Evolutionary conservation across 78 protist genomes (phyloP).

Genomic region (Anaeramoeba flamelloides): DNA sequence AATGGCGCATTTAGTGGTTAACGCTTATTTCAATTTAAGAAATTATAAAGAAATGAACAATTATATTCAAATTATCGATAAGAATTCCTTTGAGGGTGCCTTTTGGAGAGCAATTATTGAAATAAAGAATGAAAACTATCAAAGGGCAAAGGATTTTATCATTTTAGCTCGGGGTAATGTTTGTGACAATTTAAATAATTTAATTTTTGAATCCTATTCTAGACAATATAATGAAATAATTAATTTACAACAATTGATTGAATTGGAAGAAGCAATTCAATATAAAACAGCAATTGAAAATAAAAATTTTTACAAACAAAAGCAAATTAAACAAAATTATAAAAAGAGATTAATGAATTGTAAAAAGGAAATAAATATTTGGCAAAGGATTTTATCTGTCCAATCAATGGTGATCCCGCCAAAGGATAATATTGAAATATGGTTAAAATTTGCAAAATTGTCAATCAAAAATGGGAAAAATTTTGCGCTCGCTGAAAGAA

Average conservation of each 20-base stretch:
- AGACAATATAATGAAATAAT: constrained; percentile 55
- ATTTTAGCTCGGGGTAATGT: not conserved
- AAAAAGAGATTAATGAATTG: not conserved
- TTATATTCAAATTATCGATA: constrained; percentile 40
- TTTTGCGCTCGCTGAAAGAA: no score
- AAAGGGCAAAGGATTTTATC: not conserved
- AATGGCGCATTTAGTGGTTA: no score
- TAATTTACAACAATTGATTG: constrained; percentile 47
- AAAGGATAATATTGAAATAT: not conserved
- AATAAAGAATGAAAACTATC: not conserved
- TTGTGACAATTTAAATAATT: not conserved
- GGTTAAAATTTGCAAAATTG: not conserved
- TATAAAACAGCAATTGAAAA: constrained; percentile 8
- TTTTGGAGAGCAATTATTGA: not conserved
- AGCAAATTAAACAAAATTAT: not conserved
- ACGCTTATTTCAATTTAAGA: no score
- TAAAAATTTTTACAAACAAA: constrained; percentile 3
- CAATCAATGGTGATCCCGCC: not conserved
- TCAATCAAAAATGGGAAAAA: no score
- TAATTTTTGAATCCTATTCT: constrained; percentile 21
- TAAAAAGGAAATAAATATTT: not conserved
- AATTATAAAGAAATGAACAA: constrained; percentile 21
- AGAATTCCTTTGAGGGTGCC: not conserved
- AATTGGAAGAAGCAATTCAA: constrained; percentile 61
- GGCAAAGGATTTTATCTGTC: not conserved